These are phyloP conservation scores for Parsonsia alboflavescens DNA, from an alignment of 257 asterid species.

Conservation along the genomic window DNA sequence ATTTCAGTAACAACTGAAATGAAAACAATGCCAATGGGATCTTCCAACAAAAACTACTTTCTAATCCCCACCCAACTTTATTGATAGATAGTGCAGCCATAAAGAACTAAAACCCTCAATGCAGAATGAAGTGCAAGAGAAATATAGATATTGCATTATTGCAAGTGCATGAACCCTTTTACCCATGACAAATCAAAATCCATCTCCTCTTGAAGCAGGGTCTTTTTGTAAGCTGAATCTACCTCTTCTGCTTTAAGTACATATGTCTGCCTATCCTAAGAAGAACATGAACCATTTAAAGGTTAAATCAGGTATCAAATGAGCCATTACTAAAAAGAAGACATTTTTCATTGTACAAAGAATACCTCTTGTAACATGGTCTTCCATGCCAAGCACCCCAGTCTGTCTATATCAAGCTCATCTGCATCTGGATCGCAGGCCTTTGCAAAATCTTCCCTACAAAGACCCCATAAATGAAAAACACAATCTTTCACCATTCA, in stretches of 20 bases:
- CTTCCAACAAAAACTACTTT: neutral
- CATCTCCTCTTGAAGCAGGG: conserved; percentile 32
- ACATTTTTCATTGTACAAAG: neutral
- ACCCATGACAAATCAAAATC: conserved; percentile 18
- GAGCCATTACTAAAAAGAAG: neutral
- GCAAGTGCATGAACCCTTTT: neutral
- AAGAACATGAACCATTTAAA: neutral
- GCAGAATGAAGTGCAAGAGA: neutral
- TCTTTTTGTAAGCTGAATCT: conserved; percentile 28
- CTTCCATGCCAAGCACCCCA: conserved; percentile 50
- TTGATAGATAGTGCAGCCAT: neutral
- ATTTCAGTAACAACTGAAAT: neutral
- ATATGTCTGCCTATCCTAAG: conserved; percentile 43
- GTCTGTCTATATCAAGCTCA: conserved; percentile 39
- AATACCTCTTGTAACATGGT: conserved; percentile 47
- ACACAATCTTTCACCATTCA: neutral
- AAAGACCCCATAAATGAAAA: conserved; percentile 15
- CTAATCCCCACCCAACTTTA: neutral
- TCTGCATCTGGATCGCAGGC: conserved; percentile 25
- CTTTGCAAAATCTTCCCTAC: conserved; percentile 51
- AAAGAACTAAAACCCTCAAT: neutral
- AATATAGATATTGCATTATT: neutral
- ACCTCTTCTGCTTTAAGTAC: conserved; percentile 34
- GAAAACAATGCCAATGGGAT: neutral
- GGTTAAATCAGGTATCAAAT: neutral